Evolutionary conservation across 2,329 filamentous ascomycete genomes (phyloP).

Genomic region (Aspergillus ibericus): DNA sequence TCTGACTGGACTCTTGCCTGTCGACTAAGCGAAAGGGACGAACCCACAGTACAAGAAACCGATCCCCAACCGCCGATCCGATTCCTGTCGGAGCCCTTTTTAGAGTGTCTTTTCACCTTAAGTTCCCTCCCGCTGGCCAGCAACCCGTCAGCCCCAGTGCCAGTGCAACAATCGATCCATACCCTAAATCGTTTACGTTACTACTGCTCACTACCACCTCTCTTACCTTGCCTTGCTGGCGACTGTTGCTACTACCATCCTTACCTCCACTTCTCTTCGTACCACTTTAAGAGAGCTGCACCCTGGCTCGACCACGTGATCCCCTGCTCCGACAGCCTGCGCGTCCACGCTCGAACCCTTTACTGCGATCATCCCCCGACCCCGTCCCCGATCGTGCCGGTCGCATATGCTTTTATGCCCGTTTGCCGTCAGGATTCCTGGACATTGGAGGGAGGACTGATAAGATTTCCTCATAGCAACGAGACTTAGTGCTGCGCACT

Average conservation of each 20-base stretch:
- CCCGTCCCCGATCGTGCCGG: slow-evolving; percentile 9
- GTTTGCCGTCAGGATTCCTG: slow-evolving; percentile 6
- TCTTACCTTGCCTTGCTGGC: not conserved
- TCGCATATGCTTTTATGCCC: slow-evolving; percentile 12
- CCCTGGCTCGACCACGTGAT: slow-evolving; percentile 4
- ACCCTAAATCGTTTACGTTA: slow-evolving; percentile 5
- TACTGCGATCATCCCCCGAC: slow-evolving; percentile 12
- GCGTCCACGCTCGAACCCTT: slow-evolving; percentile 3
- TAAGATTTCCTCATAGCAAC: slow-evolving; percentile 13
- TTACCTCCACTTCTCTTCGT: not conserved
- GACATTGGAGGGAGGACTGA: slow-evolving; percentile 11
- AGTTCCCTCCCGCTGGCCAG: not conserved
- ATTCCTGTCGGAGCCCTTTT: too few species aligned
- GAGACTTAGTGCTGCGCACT: slow-evolving; percentile 25
- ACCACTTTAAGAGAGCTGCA: slow-evolving; percentile 3
- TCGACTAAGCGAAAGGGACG: slow-evolving; percentile 2
- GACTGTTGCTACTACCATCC: not conserved
- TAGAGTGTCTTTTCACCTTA: slow-evolving; percentile 5
- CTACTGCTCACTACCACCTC: not conserved
- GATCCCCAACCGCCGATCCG: slow-evolving; percentile 6
- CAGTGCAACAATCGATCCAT: slow-evolving; percentile 7
- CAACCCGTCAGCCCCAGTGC: slow-evolving; percentile 7
- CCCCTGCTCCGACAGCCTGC: not conserved
- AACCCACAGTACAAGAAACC: not conserved
- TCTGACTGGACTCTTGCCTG: not conserved